These are phyloP conservation scores for Jatropha curcas DNA, from an alignment of 345 rosid genomes.

Conservation along the genomic window DNA sequence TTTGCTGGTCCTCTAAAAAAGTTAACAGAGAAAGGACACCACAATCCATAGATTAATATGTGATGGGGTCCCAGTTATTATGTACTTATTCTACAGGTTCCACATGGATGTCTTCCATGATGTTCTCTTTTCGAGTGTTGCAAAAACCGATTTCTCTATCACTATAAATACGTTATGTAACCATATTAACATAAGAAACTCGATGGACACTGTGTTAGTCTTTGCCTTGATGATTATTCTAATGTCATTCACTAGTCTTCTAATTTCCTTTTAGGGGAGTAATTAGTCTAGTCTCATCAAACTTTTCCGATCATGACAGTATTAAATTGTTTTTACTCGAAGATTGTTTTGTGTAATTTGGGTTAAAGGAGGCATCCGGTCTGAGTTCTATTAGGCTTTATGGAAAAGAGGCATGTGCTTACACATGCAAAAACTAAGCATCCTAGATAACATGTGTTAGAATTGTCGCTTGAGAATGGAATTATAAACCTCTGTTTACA, in stretches of 20 bases:
- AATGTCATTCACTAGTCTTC: no score
- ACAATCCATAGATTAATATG: constrained; percentile 1
- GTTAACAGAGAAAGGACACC: constrained; percentile 8
- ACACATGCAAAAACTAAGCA: constrained; percentile 20
- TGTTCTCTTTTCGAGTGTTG: neutral
- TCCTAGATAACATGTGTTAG: constrained; percentile 12
- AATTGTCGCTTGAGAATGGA: neutral
- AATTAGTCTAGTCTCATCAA: neutral
- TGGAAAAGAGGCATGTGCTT: constrained; percentile 12
- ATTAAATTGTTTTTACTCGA: neutral
- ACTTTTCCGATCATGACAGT: neutral
- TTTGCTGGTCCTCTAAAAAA: constrained; percentile 11
- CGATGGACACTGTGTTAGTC: neutral
- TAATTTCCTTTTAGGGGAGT: neutral
- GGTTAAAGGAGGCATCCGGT: neutral
- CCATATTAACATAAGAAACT: neutral
- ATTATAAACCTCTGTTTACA: neutral
- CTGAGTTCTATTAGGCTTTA: constrained; percentile 10
- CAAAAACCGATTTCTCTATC: neutral
- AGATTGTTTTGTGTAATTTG: neutral
- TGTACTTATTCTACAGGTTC: neutral
- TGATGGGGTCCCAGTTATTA: constrained; percentile 9
- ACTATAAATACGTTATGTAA: neutral
- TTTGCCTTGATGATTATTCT: neutral
- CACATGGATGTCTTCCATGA: constrained; percentile 13